Conservation (phyloP, 2,329 filamentous ascomycete species). For the Cercospora zeae-maydis region DNA sequence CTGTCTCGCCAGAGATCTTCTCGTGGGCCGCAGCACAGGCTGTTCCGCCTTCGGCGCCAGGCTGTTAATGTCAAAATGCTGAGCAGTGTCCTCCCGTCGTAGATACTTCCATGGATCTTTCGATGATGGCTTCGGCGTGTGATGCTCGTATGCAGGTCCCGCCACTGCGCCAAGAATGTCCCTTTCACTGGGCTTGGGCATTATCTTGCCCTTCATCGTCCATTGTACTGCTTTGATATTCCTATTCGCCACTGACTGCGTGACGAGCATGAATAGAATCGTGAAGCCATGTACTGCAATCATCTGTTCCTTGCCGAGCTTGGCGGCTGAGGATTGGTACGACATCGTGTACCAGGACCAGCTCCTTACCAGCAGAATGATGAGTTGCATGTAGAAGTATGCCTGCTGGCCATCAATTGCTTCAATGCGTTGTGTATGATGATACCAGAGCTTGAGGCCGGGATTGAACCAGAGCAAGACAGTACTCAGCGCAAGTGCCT, state of each 20-base stretch:
- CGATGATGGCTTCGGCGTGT: conserved; percentile 28
- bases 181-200: conserved; percentile 32
- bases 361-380: conserved; percentile 56
- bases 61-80: conserved; percentile 39
- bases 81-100: conserved; percentile 18
- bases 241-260: conserved; percentile 25
- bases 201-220: conserved; percentile 33
- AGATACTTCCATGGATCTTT: conserved; percentile 30
- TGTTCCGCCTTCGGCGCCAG: conserved; percentile 29
- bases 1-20: conserved; percentile 22
- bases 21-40: conserved; percentile 15
- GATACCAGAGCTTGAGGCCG: conserved; percentile 31
- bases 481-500: conserved; percentile 25
- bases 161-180: conserved; percentile 31
- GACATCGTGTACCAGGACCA: conserved; percentile 38
- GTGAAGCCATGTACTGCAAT: conserved; percentile 54
- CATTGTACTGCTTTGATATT: conserved; percentile 29
- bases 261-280: conserved; percentile 50
- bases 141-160: conserved; percentile 26
- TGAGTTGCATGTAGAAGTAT: conserved; percentile 64
- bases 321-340: conserved; percentile 14
- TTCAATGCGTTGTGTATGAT: conserved; percentile 31
- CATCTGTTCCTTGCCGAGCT: conserved; percentile 38
- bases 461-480: conserved; percentile 36
- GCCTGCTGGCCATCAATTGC: conserved; percentile 46